A percentile compares a stretch with the other conserved stretches of the same genome.
Evolutionary conservation across 2,329 filamentous ascomycete species (phyloP).

Genomic region (Aspergillus pseudoglaucus): DNA sequence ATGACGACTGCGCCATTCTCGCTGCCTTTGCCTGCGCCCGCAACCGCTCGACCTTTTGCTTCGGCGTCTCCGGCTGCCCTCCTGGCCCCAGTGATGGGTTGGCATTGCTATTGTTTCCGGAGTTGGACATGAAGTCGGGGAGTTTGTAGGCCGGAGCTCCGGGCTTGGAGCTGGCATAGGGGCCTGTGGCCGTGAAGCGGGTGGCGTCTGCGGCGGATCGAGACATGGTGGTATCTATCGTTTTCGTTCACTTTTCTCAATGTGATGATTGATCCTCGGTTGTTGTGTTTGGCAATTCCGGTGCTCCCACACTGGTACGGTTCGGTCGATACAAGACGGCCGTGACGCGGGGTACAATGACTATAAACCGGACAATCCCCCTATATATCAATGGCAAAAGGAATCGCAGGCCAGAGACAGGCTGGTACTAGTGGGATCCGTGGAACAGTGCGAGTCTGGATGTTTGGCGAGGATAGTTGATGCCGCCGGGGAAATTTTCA

Average conservation of each 20-base stretch:
- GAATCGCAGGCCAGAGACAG: too few species aligned
- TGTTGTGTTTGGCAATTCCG: background rate
- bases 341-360: too few species aligned
- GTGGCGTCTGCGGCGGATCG: constrained; percentile 45
- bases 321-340: too few species aligned
- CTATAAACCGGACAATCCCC: too few species aligned
- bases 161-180: constrained; percentile 41
- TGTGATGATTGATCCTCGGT: background rate
- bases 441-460: background rate
- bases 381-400: too few species aligned
- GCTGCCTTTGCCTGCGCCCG: constrained; percentile 63
- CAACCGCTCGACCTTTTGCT: constrained; percentile 62
- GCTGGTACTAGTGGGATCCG: background rate
- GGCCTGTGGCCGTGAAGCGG: constrained; percentile 46
- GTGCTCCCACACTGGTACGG: background rate
- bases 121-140: constrained; percentile 19
- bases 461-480: background rate
- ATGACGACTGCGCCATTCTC: constrained; percentile 53
- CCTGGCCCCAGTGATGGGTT: constrained; percentile 17
- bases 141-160: constrained; percentile 24
- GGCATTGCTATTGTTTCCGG: constrained; percentile 3
- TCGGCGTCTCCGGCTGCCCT: constrained; percentile 52
- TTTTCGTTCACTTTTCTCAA: background rate
- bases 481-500: constrained; percentile 1
- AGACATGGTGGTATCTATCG: constrained; percentile 30